Conservation (phyloP, 768 basidiomycete species). For the Collybiopsis confluens region DNA sequence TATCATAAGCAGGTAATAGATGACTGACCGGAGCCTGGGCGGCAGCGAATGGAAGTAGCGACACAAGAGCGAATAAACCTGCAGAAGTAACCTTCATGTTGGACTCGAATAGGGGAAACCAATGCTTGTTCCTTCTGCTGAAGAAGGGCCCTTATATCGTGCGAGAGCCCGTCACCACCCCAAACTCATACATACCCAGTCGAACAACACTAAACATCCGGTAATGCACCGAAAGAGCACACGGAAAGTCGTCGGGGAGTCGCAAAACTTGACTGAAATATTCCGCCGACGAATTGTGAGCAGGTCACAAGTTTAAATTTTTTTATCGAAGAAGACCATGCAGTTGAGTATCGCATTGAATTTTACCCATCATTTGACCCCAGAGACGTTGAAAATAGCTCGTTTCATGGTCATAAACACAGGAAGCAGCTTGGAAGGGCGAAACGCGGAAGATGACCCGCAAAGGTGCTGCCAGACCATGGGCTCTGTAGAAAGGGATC, state of each 20-base stretch:
- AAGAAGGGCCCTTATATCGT: neutral
- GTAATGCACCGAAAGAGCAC: slow-evolving; percentile 27
- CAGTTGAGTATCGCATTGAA: too few species aligned
- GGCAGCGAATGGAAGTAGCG: slow-evolving; percentile 4
- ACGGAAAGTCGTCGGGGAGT: slow-evolving; percentile 25
- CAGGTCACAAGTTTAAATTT: neutral
- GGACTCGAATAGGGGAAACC: neutral
- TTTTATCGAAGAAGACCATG: neutral
- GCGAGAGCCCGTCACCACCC: neutral
- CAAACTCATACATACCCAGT: too few species aligned
- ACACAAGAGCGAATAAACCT: slow-evolving; percentile 3
- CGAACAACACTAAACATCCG: slow-evolving; percentile 23
- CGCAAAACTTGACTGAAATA: neutral
- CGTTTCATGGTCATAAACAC: too few species aligned
- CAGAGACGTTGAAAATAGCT: too few species aligned
- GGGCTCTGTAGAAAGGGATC: too few species aligned
- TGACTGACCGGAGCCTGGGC: slow-evolving; percentile 4
- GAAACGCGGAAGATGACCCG: too few species aligned
- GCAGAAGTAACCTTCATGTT: slow-evolving; percentile 6
- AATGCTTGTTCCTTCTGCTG: neutral
- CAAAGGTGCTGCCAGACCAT: too few species aligned
- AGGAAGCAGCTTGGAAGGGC: too few species aligned
- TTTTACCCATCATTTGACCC: too few species aligned
- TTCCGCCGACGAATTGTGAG: slow-evolving; percentile 5
- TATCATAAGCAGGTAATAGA: neutral